phyloP scores from a whole-genome alignment of 495 filamentous ascomycete species.

The Penicillium robsamsonii region DNA sequence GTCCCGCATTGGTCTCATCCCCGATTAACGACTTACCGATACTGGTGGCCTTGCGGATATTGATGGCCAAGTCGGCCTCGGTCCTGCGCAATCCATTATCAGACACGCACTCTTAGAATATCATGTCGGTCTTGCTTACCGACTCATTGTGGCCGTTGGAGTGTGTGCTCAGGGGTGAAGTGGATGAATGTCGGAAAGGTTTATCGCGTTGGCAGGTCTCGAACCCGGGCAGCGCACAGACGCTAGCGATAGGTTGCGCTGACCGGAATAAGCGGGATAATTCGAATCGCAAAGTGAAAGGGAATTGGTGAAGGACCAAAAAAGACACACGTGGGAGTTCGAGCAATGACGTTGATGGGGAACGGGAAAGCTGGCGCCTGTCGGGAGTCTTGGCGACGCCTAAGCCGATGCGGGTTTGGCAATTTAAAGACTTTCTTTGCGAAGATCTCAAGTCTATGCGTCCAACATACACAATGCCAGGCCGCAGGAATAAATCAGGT shows the following conservation, averaged over 20 bases:
- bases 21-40: slow-evolving; percentile 53
- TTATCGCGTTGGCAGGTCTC: slow-evolving; percentile 19
- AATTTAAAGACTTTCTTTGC: background rate
- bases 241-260: slow-evolving; percentile 15
- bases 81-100: slow-evolving; percentile 53
- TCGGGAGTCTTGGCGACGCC: slow-evolving; percentile 30
- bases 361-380: slow-evolving; percentile 42
- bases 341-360: slow-evolving; percentile 40
- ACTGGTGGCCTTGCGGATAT: slow-evolving; percentile 95
- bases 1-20: background rate
- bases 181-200: slow-evolving; percentile 17
- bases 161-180: slow-evolving; percentile 24
- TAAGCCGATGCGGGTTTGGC: slow-evolving; percentile 22
- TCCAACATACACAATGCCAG: background rate
- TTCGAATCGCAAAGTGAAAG: slow-evolving; percentile 2
- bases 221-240: slow-evolving; percentile 26
- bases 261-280: slow-evolving; percentile 17
- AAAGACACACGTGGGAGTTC: slow-evolving; percentile 20
- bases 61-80: slow-evolving; percentile 88
- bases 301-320: slow-evolving; percentile 7
- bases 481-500: background rate
- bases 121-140: slow-evolving; percentile 31
- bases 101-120: background rate
- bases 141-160: slow-evolving; percentile 42
- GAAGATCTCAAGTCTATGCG: background rate